Conservation (phyloP, 116 monocot species). For the Trichopus zeylanicus region DNA sequence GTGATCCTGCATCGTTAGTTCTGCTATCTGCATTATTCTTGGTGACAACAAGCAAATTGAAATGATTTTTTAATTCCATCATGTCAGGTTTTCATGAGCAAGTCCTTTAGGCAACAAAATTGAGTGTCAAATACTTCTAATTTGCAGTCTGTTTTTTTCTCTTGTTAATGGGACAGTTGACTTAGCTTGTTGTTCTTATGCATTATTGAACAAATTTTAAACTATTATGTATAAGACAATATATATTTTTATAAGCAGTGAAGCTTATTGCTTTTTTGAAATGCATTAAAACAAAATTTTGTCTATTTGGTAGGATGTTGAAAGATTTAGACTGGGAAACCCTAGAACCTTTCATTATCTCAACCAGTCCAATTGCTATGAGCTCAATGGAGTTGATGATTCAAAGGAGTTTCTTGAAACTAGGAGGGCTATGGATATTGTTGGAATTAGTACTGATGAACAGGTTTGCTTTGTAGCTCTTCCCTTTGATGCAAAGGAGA, state of each 20-base stretch:
- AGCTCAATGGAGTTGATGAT: conserved; percentile 78
- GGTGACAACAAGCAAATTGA: background rate
- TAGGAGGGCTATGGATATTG: conserved; percentile 90
- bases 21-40: no score
- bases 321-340: conserved; percentile 66
- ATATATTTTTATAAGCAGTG: no score
- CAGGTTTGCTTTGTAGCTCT: conserved; percentile 50
- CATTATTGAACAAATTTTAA: background rate
- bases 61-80: background rate
- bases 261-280: no score
- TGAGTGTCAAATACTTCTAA: no score
- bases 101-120: no score
- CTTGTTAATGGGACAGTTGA: background rate
- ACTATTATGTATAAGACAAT: no score
- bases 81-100: no score
- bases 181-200: background rate
- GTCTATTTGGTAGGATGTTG: conserved; percentile 40
- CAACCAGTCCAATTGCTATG: conserved; percentile 79
- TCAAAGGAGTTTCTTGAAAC: conserved; percentile 81
- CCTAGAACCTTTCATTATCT: conserved; percentile 87
- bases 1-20: no score
- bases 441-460: conserved; percentile 78
- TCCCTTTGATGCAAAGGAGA: background rate
- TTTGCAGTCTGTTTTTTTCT: background rate
- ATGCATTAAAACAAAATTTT: no score